These are phyloP conservation scores for Neofusicoccum cordaticola DNA, from an alignment of 2,329 filamentous ascomycete genomes.

Conservation along the genomic window DNA sequence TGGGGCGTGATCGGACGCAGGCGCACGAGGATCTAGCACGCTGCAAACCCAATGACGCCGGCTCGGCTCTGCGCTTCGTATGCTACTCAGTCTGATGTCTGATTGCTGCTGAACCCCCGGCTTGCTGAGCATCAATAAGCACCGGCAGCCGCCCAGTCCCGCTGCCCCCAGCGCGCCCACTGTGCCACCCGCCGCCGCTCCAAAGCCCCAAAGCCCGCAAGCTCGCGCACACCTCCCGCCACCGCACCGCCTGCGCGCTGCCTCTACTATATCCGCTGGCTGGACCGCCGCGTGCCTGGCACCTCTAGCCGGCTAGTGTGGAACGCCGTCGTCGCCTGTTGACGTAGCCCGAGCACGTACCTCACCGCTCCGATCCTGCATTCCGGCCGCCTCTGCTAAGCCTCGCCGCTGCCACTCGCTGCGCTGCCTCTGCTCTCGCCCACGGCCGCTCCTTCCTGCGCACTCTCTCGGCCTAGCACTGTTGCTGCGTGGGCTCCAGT, in stretches of 20 bases:
- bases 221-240: neutral
- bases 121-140: constrained; percentile 6
- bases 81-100: neutral
- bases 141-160: neutral
- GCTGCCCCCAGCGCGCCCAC: neutral
- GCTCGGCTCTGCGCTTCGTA: neutral
- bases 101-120: neutral
- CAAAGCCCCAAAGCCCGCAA: neutral
- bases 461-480: neutral
- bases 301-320: neutral
- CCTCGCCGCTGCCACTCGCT: constrained; percentile 1
- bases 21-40: constrained; percentile 6
- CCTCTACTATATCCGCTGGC: neutral
- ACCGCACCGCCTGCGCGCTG: neutral
- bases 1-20: constrained; percentile 8
- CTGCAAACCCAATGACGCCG: neutral
- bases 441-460: neutral
- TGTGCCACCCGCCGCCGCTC: neutral
- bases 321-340: constrained; percentile 1
- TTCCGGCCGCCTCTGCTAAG: neutral
- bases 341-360: constrained; percentile 5
- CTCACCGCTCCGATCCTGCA: constrained; percentile 11
- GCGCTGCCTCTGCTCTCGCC: neutral
- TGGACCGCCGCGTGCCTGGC: constrained; percentile 1
- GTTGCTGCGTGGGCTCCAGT: neutral